A percentile compares a stretch with the other conserved stretches of the same genome.
phyloP scores from a whole-genome alignment of 2,329 filamentous ascomycete species.

The Leptographium radiaticola region DNA sequence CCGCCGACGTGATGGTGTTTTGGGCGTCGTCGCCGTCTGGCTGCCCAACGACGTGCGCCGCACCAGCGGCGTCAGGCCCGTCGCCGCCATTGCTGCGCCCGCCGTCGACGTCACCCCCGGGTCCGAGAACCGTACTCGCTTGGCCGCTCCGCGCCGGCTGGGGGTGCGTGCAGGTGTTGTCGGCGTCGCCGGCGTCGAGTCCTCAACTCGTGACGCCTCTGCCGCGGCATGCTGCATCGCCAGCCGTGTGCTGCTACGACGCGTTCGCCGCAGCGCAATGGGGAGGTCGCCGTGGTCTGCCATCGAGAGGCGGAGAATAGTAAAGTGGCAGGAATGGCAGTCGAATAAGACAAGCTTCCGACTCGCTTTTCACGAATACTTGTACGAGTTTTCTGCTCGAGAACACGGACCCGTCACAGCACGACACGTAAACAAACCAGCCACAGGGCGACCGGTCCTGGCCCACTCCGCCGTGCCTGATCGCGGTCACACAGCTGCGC shows the following conservation, averaged over 20 bases:
- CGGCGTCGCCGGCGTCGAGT: slow-evolving; percentile 18
- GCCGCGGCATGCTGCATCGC: slow-evolving; percentile 9
- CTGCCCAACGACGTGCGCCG: slow-evolving; percentile 31
- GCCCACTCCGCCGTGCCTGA: neutral
- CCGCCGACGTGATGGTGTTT: neutral
- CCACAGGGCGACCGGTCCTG: neutral
- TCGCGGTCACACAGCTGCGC: neutral
- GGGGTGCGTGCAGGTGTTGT: slow-evolving; percentile 13
- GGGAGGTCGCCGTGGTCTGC: slow-evolving; percentile 27
- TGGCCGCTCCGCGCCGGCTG: slow-evolving; percentile 17
- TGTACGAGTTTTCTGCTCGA: neutral
- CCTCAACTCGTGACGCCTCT: slow-evolving; percentile 10
- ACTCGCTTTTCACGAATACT: neutral
- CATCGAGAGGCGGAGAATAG: neutral
- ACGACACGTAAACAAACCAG: neutral
- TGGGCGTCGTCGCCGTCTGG: slow-evolving; percentile 7
- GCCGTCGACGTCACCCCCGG: slow-evolving; percentile 23
- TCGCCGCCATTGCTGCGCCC: slow-evolving; percentile 17
- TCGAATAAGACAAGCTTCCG: too few species aligned
- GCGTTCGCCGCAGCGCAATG: slow-evolving; percentile 41
- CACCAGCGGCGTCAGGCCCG: slow-evolving; percentile 47
- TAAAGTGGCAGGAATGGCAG: too few species aligned
- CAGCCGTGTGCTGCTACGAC: slow-evolving; percentile 26
- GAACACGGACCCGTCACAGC: neutral
- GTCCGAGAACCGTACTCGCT: slow-evolving; percentile 48